Percentiles rank a stretch among this genome's conserved stretches.
Conservation (phyloP, 2,329 filamentous ascomycete genomes). For the Pyrenochaeta sp. region DNA sequence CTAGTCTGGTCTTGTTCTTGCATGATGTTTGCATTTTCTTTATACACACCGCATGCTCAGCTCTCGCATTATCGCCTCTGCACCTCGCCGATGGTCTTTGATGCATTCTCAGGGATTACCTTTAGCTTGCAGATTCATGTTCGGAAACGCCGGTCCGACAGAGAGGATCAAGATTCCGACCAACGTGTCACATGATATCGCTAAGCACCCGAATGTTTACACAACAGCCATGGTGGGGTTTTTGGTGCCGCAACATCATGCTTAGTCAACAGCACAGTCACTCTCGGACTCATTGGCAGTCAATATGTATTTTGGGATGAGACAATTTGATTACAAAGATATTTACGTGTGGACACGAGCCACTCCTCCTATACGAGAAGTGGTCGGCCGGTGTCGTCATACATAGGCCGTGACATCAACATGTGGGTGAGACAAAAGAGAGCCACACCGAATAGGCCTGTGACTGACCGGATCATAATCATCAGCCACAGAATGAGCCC, state of each 20-base stretch:
- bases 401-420: conserved; percentile 34
- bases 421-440: conserved; percentile 10
- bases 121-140: neutral
- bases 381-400: conserved; percentile 3
- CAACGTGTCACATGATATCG: conserved; percentile 1
- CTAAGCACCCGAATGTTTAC: conserved; percentile 3
- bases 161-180: neutral
- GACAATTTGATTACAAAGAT: conserved; percentile 12
- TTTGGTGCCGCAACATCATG: conserved; percentile 5
- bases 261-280: conserved; percentile 12
- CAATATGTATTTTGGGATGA: conserved; percentile 8
- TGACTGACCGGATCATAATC: neutral
- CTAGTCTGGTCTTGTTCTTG: too few relatives aligned
- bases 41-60: neutral
- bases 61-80: neutral
- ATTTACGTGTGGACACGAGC: conserved; percentile 5
- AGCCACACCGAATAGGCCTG: conserved; percentile 1
- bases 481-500: conserved; percentile 2
- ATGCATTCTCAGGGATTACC: neutral
- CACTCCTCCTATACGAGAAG: conserved; percentile 2
- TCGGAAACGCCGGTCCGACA: neutral
- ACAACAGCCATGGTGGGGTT: neutral
- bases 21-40: neutral
- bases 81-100: neutral
- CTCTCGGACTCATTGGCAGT: neutral